phyloP scores from a whole-genome alignment of 202 grass and related monocot species.

The Miscanthus sacchariflorus region DNA sequence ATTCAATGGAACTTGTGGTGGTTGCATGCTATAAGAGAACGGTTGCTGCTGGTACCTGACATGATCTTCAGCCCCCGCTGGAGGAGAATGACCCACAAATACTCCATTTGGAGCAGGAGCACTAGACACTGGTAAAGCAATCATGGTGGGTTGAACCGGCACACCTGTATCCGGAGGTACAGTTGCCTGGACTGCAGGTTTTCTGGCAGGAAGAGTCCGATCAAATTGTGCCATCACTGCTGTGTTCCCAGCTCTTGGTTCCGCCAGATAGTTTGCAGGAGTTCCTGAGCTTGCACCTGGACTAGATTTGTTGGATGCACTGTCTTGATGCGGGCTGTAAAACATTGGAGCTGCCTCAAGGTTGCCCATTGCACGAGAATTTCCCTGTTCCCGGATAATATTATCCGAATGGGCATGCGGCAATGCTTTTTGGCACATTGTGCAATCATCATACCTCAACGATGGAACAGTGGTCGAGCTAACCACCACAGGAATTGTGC shows the following conservation, averaged over 20 bases:
- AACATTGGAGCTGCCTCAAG: constrained; percentile 51
- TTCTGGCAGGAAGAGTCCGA: constrained; percentile 41
- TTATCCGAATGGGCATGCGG: constrained; percentile 83
- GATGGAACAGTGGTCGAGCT: constrained; percentile 43
- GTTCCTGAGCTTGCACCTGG: constrained; percentile 45
- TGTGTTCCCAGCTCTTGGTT: constrained; percentile 43
- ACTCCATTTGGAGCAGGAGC: constrained; percentile 54
- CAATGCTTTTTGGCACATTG: constrained; percentile 79
- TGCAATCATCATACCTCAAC: constrained; percentile 68
- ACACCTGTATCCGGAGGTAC: constrained; percentile 45
- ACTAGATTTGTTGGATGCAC: constrained; percentile 53
- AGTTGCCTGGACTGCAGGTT: constrained; percentile 43
- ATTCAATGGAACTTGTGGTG: constrained; percentile 48
- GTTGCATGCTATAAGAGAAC: constrained; percentile 54
- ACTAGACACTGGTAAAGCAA: constrained; percentile 54
- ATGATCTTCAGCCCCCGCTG: constrained; percentile 50
- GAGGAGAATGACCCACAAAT: constrained; percentile 53
- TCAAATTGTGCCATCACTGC: constrained; percentile 54
- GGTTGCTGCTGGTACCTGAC: constrained; percentile 54
- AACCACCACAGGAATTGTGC: constrained; percentile 46
- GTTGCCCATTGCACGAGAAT: constrained; percentile 17
- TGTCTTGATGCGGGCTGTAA: constrained; percentile 62
- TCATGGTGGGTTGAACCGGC: constrained; percentile 46
- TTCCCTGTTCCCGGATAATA: constrained; percentile 60
- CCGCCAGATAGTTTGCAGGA: constrained; percentile 36